A percentile compares a stretch with the other conserved stretches of the same genome.
Conservation (phyloP, 768 basidiomycete species). For the Suillus placidus region DNA sequence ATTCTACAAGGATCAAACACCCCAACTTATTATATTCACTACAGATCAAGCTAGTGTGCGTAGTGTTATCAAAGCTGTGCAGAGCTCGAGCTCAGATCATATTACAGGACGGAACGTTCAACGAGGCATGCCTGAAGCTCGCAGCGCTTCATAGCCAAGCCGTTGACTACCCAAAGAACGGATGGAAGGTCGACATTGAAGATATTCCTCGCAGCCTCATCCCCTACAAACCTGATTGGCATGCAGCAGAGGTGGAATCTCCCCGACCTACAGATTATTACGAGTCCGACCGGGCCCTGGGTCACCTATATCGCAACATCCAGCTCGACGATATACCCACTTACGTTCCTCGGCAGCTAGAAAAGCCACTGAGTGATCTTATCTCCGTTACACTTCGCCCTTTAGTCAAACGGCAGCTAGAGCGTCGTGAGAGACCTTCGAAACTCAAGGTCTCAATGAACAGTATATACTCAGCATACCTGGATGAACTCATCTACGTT, state of each 20-base stretch:
- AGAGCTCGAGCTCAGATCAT: not conserved
- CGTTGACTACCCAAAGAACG: slow-evolving; percentile 83
- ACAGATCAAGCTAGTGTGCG: slow-evolving; percentile 72
- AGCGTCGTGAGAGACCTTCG: slow-evolving; percentile 18
- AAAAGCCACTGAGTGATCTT: slow-evolving; percentile 35
- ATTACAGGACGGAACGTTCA: slow-evolving; percentile 60
- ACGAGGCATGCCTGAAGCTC: slow-evolving; percentile 56
- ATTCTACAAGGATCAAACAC: not conserved
- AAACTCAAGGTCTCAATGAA: slow-evolving; percentile 33
- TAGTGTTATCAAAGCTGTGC: not conserved
- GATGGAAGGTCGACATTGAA: slow-evolving; percentile 60
- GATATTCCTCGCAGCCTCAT: slow-evolving; percentile 59
- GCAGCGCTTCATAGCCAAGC: slow-evolving; percentile 64
- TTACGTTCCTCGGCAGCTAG: slow-evolving; percentile 14
- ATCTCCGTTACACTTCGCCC: slow-evolving; percentile 24
- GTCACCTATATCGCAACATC: slow-evolving; percentile 69
- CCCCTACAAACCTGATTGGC: slow-evolving; percentile 79
- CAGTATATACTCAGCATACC: slow-evolving; percentile 54
- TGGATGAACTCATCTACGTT: slow-evolving; percentile 71
- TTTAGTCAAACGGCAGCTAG: slow-evolving; percentile 26
- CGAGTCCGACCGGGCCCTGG: slow-evolving; percentile 68
- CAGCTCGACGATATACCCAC: slow-evolving; percentile 40
- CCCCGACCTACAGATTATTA: slow-evolving; percentile 70
- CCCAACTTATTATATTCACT: slow-evolving; percentile 1
- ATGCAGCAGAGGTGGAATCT: slow-evolving; percentile 56